Base-by-base conservation (phyloP, 2,329 filamentous ascomycete species). In the Hirsutella rhossiliensis region DNA sequence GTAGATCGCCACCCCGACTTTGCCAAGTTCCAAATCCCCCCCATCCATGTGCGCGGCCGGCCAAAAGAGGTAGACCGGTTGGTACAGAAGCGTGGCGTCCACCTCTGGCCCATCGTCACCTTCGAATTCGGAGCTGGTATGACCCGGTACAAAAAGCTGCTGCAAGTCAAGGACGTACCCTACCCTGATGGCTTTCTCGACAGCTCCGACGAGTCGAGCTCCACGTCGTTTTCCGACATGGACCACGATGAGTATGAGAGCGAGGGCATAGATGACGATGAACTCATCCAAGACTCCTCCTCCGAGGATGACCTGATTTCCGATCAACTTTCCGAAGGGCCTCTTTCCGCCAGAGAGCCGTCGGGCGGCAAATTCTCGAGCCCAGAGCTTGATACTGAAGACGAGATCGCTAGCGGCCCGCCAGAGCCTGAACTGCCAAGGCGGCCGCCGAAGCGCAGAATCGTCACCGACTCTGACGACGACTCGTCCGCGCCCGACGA, bases 221-320 rank as follows among this genome's bases (percentile, higher is more conserved):
- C 52, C 7, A 47, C 51, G 3, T 34, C 44, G 27, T 40, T 43
- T 23, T 46, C 46, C 0, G 46, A 50, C 0, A 37, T 44, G 1
- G 50, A 54, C 17, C 39, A 49, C 3, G 51, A 63, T 28, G 55
- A 60, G 38, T 66, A 67, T 15, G 65, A 67, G 34, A 64, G 63
- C 38, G 62, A 64, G 0, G 62, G 62, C 0, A 65, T 67, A 7
- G 63, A 66, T 32, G 63, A 66, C 40, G 53, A 44, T 1, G 54
- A 55, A 9, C 54, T 63, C 12, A 45, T 53, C 1, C 56, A 62
- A 15, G 45, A 49, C 3, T 46, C 48, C 1, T 47, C 53, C 1
- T 57, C 57, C 12, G 44, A 51, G 13, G 45, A 49, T 44, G 43
- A 43, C 44, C 46, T 5, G 47, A 45, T 4, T 2, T 2, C 5